These are phyloP conservation scores for Mayamaea pseudoterrestris DNA, from an alignment of 108 stramenopile genomes.

Conservation along the genomic window DNA sequence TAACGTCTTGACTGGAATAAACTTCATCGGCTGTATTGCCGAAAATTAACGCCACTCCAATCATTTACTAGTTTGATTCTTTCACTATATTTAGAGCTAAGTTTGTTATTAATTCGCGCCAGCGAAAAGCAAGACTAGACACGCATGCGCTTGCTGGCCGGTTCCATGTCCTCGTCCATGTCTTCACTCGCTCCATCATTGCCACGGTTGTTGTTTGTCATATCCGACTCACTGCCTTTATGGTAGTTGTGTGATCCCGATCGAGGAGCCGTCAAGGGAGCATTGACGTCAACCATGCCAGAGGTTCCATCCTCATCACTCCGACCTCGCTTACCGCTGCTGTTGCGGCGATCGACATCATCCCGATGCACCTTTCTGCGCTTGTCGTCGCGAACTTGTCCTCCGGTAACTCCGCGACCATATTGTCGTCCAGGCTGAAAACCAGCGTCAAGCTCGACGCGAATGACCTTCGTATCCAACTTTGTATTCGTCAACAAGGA, in stretches of 20 bases:
- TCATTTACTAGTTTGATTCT: background rate
- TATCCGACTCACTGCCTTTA: too few relatives aligned
- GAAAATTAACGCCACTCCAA: background rate
- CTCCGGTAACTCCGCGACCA: constrained; percentile 87
- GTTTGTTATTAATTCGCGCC: background rate
- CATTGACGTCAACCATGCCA: too few relatives aligned
- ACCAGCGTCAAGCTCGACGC: constrained; percentile 92
- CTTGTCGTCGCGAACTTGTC: constrained; percentile 87
- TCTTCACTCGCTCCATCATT: background rate
- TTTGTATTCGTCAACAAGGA: constrained; percentile 71
- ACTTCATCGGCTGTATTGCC: too few relatives aligned
- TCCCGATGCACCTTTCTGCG: background rate
- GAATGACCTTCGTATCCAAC: constrained; percentile 86
- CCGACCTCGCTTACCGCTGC: background rate
- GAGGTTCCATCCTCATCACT: too few relatives aligned
- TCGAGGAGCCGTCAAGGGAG: too few relatives aligned
- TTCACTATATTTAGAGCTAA: too few relatives aligned
- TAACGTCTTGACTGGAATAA: too few relatives aligned
- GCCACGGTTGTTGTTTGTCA: background rate
- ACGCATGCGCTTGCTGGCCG: background rate
- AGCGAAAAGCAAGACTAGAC: background rate
- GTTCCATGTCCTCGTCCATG: background rate
- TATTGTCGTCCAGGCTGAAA: constrained; percentile 89
- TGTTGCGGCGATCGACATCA: background rate
- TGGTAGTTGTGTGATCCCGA: too few relatives aligned